These are phyloP conservation scores for Solanum dulcamara DNA, from an alignment of 257 asterid species.

Conservation along the genomic window DNA sequence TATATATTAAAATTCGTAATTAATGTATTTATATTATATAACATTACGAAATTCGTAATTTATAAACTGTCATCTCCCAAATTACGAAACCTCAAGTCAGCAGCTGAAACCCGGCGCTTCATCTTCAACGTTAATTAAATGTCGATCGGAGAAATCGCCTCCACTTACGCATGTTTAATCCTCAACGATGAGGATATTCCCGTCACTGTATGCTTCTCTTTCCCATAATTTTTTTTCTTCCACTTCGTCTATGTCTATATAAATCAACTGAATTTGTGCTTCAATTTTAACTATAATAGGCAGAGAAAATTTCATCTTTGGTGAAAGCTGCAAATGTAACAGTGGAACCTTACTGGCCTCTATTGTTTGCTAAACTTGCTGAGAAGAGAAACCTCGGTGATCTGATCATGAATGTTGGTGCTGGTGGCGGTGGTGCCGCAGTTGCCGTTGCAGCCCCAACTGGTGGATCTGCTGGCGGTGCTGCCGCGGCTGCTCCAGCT, in stretches of 20 bases:
- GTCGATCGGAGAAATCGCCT: background rate
- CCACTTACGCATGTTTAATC: background rate
- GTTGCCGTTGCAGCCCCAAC: constrained; percentile 31
- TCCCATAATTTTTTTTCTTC: background rate
- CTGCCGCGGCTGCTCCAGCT: constrained; percentile 41
- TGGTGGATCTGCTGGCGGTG: constrained; percentile 26
- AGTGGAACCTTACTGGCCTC: constrained; percentile 70
- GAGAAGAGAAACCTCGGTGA: constrained; percentile 56
- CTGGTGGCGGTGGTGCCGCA: constrained; percentile 53
- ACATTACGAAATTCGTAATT: too few species aligned
- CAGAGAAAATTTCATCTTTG: constrained; percentile 48
- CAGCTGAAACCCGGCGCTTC: too few species aligned
- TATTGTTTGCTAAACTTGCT: constrained; percentile 53
- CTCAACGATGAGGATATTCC: background rate
- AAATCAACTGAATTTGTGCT: background rate
- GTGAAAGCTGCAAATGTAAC: constrained; percentile 47
- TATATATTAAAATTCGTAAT: too few species aligned
- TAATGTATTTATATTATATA: too few species aligned
- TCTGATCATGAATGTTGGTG: constrained; percentile 45
- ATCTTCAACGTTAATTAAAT: background rate
- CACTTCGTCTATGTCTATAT: background rate
- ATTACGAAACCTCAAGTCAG: too few species aligned
- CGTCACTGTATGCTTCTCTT: background rate
- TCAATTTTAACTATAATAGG: constrained; percentile 14
- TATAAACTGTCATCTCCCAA: too few species aligned